Conservation (phyloP, 1,284 basidiomycete species). For the Cerrena zonata region DNA sequence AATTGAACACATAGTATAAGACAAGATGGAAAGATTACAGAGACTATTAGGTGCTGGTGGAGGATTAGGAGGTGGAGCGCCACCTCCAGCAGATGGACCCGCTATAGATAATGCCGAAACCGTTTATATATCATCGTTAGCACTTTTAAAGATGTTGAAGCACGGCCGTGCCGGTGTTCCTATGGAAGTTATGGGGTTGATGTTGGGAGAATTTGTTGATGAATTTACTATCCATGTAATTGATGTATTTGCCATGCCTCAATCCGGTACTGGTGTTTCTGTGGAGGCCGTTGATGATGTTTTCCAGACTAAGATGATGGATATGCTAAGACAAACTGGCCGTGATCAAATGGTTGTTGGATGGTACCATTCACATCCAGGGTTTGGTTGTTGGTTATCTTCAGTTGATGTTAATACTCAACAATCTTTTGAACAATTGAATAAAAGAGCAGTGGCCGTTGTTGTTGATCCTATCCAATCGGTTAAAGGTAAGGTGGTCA, state of each 20-base stretch:
- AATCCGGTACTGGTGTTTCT: slow-evolving; percentile 95
- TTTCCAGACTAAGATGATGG: slow-evolving; percentile 97
- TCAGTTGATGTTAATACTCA: slow-evolving; percentile 99
- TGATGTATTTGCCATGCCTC: slow-evolving; percentile 99
- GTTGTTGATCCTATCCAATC: slow-evolving; percentile 99
- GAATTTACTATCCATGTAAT: slow-evolving; percentile 97
- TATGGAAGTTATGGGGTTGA: slow-evolving; percentile 99
- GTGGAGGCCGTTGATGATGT: slow-evolving; percentile 99
- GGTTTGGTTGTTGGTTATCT: slow-evolving; percentile 98
- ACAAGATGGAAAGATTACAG: no score
- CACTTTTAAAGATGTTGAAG: slow-evolving; percentile 95
- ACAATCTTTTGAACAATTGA: slow-evolving; percentile 96
- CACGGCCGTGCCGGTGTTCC: slow-evolving; percentile 98
- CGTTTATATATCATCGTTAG: slow-evolving; percentile 92
- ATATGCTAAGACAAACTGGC: slow-evolving; percentile 99
- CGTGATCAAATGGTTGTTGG: slow-evolving; percentile 97
- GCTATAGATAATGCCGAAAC: slow-evolving; percentile 82
- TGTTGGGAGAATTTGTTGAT: slow-evolving; percentile 98
- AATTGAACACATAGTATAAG: no score
- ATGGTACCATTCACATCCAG: slow-evolving; percentile 99
- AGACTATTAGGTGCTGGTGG: no score
- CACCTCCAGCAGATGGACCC: no score
- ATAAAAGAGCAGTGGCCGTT: slow-evolving; percentile 92
- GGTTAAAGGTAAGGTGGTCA: slow-evolving; percentile 97
- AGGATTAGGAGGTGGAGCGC: no score